phyloP scores from a whole-genome alignment of 495 filamentous ascomycete genomes.

The Lasiosphaeria ovina region DNA sequence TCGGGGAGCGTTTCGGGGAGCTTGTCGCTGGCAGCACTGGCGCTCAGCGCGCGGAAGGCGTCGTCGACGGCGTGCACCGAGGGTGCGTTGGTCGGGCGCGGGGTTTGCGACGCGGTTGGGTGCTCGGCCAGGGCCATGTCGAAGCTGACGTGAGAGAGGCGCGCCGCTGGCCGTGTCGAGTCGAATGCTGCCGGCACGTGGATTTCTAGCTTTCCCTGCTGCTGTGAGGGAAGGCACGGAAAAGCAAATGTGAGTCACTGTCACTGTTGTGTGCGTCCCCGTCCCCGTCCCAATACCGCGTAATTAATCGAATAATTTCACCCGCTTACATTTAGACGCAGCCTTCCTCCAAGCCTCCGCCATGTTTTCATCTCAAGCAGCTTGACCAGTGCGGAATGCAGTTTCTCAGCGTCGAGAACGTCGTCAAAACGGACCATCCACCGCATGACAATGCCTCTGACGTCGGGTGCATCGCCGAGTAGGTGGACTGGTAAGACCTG shows the following conservation, averaged over 20 bases:
- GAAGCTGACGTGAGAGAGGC: constrained; percentile 34
- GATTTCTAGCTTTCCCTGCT: constrained; percentile 40
- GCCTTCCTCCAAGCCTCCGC: constrained; percentile 45
- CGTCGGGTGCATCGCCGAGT: constrained; percentile 31
- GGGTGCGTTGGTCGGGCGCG: constrained; percentile 26
- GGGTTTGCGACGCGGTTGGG: constrained; percentile 31
- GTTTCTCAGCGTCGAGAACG: constrained; percentile 43
- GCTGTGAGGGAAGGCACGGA: background rate
- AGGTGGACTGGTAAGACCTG: constrained; percentile 33
- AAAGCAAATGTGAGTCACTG: too few relatives aligned
- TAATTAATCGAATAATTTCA: too few relatives aligned
- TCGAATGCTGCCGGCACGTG: constrained; percentile 45
- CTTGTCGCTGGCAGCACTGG: background rate
- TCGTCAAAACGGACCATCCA: constrained; percentile 45
- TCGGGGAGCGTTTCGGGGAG: constrained; percentile 18
- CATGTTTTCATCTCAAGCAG: constrained; percentile 41
- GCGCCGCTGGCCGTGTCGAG: constrained; percentile 36
- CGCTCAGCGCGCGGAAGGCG: constrained; percentile 24
- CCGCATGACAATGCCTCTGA: constrained; percentile 29
- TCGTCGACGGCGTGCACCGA: constrained; percentile 33
- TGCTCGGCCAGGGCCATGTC: constrained; percentile 34
- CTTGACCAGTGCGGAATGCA: constrained; percentile 35
- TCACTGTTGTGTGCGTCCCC: too few relatives aligned
- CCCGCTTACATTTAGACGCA: constrained; percentile 31
- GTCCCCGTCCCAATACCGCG: too few relatives aligned